These are phyloP conservation scores for Lactarius indigo DNA, from an alignment of 768 basidiomycete genomes.

Conservation along the genomic window DNA sequence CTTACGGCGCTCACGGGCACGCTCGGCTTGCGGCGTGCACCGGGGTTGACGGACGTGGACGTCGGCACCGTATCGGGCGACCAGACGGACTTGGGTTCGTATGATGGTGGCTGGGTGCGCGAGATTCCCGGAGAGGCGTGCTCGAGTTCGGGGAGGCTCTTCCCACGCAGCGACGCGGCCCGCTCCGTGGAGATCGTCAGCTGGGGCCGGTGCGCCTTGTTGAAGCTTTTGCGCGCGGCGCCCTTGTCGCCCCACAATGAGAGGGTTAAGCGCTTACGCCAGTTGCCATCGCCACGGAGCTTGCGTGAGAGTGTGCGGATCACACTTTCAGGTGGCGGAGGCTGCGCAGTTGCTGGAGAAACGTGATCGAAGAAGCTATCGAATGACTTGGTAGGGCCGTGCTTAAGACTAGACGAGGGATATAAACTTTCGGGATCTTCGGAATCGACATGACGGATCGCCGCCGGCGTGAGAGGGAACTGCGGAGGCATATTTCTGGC, in stretches of 20 bases:
- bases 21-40: constrained; percentile 33
- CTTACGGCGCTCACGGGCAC: constrained; percentile 40
- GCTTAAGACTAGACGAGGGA: constrained; percentile 28
- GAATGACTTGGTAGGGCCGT: constrained; percentile 41
- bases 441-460: constrained; percentile 43
- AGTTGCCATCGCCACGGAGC: constrained; percentile 23
- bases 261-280: constrained; percentile 22
- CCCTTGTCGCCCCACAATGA: constrained; percentile 27
- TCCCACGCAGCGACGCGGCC: constrained; percentile 32
- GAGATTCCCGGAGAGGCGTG: constrained; percentile 26
- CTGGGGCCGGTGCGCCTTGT: constrained; percentile 23
- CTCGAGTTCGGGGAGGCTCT: constrained; percentile 33
- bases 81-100: constrained; percentile 31
- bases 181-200: constrained; percentile 45
- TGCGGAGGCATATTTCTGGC: constrained; percentile 33
- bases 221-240: constrained; percentile 23
- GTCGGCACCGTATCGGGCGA: constrained; percentile 29
- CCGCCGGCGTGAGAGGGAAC: constrained; percentile 10
- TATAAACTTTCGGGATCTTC: constrained; percentile 34
- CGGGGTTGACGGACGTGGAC: constrained; percentile 24
- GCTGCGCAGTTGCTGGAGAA: constrained; percentile 25
- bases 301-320: constrained; percentile 25
- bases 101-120: constrained; percentile 8
- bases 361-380: constrained; percentile 42
- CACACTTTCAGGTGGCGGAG: neutral